Evolutionary conservation across 1,284 basidiomycete species (phyloP).

Genomic region (Austropuccinia psidii): DNA sequence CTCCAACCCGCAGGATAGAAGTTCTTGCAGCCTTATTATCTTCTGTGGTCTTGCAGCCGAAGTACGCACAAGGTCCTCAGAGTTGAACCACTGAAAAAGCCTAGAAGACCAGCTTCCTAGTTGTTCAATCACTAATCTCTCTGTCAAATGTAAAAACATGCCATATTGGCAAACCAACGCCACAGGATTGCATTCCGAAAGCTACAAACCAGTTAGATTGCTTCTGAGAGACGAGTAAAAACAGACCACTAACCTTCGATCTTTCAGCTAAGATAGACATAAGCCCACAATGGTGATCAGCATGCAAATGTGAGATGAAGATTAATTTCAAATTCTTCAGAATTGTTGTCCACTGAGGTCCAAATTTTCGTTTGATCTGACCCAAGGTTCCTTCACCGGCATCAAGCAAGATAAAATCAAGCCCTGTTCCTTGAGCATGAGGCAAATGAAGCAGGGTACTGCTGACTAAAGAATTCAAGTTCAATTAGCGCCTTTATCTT

Average conservation of each 20-base stretch:
- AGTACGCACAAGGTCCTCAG: conserved; percentile 9
- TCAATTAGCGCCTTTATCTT: neutral
- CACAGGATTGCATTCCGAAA: neutral
- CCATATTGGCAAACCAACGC: conserved; percentile 32
- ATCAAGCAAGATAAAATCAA: conserved; percentile 62
- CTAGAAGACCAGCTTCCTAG: conserved; percentile 1
- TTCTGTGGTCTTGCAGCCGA: neutral
- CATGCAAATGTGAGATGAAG: conserved; percentile 84
- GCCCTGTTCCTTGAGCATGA: neutral
- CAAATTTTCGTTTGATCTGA: conserved; percentile 72
- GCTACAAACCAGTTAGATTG: neutral
- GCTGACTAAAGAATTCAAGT: conserved; percentile 2
- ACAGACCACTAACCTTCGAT: conserved; percentile 54
- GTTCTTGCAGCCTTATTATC: neutral
- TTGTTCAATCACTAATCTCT: conserved; percentile 17
- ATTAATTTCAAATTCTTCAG: conserved; percentile 68
- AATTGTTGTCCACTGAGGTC: conserved; percentile 49
- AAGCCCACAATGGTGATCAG: conserved; percentile 83
- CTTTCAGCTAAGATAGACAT: conserved; percentile 66
- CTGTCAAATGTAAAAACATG: conserved; percentile 27
- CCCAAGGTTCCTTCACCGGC: conserved; percentile 86
- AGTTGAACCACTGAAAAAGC: conserved; percentile 17
- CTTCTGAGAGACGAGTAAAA: neutral
- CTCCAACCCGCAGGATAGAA: conserved; percentile 5
- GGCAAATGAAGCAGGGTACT: conserved; percentile 31